phyloP scores from a whole-genome alignment of 495 filamentous ascomycete genomes.

The Immersiella caudata region DNA sequence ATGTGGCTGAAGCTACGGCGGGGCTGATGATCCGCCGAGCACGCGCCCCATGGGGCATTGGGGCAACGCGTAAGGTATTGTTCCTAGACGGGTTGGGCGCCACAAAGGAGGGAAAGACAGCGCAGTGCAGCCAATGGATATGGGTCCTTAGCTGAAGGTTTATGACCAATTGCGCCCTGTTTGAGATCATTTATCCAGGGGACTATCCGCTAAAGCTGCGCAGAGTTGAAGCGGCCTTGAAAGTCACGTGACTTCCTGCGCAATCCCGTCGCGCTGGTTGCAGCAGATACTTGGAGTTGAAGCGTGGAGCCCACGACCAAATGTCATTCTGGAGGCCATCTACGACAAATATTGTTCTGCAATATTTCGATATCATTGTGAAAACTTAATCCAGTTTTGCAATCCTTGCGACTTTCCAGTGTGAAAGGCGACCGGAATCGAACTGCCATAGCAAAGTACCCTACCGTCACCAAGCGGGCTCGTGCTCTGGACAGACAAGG shows the following conservation, averaged over 20 bases:
- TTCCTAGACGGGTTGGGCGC: neutral
- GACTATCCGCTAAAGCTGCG: neutral
- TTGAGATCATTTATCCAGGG: neutral
- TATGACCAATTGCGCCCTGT: neutral
- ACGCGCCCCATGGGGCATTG: conserved; percentile 5
- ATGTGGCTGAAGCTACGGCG: conserved; percentile 11
- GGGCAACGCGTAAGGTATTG: neutral
- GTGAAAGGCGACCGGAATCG: neutral
- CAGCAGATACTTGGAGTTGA: neutral
- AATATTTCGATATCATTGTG: neutral
- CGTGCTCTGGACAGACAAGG: conserved; percentile 39
- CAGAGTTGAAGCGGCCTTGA: neutral
- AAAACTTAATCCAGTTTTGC: neutral
- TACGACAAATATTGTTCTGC: neutral
- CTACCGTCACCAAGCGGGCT: conserved; percentile 23
- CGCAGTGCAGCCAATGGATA: neutral
- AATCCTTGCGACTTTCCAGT: neutral
- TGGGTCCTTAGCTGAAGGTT: neutral
- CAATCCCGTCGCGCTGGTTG: neutral
- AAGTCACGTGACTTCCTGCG: conserved; percentile 2
- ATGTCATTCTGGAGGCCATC: neutral
- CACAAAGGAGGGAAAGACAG: neutral
- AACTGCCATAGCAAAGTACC: neutral
- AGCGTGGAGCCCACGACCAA: neutral
- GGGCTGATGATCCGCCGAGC: conserved; percentile 4